These are phyloP conservation scores for Aspergillus saccharolyticus DNA, from an alignment of 495 filamentous ascomycete species.

Conservation along the genomic window DNA sequence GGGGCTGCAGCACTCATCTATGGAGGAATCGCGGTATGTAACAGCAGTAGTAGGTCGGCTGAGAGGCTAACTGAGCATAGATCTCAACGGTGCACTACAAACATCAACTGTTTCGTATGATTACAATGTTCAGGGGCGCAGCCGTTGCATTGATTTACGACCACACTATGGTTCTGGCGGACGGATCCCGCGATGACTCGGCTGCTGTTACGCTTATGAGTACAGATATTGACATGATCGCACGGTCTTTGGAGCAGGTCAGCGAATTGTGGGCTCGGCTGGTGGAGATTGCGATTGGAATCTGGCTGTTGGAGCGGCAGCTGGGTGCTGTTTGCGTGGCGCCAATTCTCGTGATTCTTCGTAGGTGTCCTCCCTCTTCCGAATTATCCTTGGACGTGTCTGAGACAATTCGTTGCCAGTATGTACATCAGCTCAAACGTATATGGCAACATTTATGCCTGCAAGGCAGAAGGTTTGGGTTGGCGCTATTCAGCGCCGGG, in stretches of 20 bases:
- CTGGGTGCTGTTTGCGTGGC: constrained; percentile 40
- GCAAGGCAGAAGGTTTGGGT: constrained; percentile 40
- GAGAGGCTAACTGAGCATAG: background rate
- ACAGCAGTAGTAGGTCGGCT: background rate
- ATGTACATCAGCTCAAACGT: constrained; percentile 19
- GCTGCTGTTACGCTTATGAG: constrained; percentile 54
- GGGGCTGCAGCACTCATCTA: constrained; percentile 2
- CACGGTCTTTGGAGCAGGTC: constrained; percentile 28
- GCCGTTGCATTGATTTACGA: constrained; percentile 48
- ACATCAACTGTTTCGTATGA: constrained; percentile 6
- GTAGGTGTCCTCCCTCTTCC: constrained; percentile 25
- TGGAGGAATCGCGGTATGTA: constrained; percentile 2
- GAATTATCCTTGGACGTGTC: background rate
- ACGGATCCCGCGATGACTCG: constrained; percentile 37
- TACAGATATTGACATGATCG: constrained; percentile 49
- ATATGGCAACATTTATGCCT: constrained; percentile 14
- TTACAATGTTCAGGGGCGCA: constrained; percentile 50
- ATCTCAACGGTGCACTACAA: constrained; percentile 2
- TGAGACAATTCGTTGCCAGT: constrained; percentile 7
- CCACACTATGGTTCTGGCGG: constrained; percentile 34
- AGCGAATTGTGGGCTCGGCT: constrained; percentile 48
- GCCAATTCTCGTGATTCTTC: constrained; percentile 43
- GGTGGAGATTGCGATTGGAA: constrained; percentile 50
- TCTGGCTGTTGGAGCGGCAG: constrained; percentile 46
- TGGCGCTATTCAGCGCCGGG: constrained; percentile 46